Evolutionary conservation across 2,329 filamentous ascomycete genomes (phyloP), one percentile per base, ranked within the genome.

Genomic region (Fusarium lyarnte): DNA sequence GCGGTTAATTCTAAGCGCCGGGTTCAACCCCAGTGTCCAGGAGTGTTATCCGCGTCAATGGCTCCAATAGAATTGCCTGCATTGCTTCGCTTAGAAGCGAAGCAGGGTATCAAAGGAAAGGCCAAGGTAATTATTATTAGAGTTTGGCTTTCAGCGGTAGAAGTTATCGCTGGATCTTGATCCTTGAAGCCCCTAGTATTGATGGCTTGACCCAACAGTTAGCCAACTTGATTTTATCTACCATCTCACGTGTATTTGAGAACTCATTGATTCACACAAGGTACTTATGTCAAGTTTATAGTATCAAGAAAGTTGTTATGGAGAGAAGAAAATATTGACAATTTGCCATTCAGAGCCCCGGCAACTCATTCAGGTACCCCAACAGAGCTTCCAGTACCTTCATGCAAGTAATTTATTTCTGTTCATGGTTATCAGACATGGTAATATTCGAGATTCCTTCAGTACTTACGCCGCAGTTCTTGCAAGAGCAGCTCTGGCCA

Each of bases 391-490:
- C n/a, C 2, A 3, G 2, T 19, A 14, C 2, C 19, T 17, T 17
- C 17, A 2, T 0, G 19, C 17, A 25, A 9, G 35, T 4, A 6
- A 14, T 8, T 59, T 46, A 66, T 16, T 66, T 66, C 63, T 66
- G 8, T 17, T 31, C 1, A 4, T n/a, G 2, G 3, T 1, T 6
- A 6, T 66, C 3, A 66, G 51, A 17, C 1, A 8, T 25, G 2
- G 1, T 14, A 5, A 4, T 19, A 4, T 3, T 14, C 6, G 2
- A 5, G 0, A 9, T 0, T 9, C 3, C 2, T 27, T 16, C 13
- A 12, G 3, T 17, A 17, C 66, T 64, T 43, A 69, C 66, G 16
- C 66, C 66, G n/a, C 66, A 69, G 25, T 46, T 29, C 58, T 69
- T 69, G 58, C 66, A 69, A 13, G 66, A 35, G 2, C 66, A 69